Percentiles rank a stretch among this genome's conserved stretches.
Conservation (phyloP, 257 asterid species). For the Solanum bulbocastanum region DNA sequence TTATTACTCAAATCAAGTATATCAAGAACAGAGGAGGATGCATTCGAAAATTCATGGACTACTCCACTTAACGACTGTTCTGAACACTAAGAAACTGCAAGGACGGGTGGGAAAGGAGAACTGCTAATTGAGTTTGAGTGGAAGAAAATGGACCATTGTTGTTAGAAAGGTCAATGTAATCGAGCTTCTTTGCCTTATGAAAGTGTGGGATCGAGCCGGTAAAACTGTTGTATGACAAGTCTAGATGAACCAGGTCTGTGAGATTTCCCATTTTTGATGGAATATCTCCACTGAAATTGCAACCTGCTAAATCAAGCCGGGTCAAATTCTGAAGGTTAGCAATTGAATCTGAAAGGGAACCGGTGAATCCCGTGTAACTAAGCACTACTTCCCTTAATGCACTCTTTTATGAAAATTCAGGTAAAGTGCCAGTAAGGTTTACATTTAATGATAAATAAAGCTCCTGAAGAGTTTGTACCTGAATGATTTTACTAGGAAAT, state of each 20-base stretch:
- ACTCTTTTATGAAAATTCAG: not conserved
- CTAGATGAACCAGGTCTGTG: not conserved
- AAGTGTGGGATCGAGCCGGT: constrained; percentile 3
- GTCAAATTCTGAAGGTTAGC: not conserved
- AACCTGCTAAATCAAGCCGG: not conserved
- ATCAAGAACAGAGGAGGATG: not conserved
- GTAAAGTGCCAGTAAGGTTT: not conserved
- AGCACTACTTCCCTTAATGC: constrained; percentile 1
- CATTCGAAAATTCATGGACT: not conserved
- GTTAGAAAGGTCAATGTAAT: not conserved
- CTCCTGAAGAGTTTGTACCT: constrained; percentile 9
- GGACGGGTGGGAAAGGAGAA: constrained; percentile 1
- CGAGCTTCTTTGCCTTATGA: no score
- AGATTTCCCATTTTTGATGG: not conserved
- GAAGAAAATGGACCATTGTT: constrained; percentile 10
- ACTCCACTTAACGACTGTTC: constrained; percentile 4
- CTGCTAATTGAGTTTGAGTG: not conserved
- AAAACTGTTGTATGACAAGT: constrained; percentile 2
- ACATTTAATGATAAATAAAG: constrained; percentile 10
- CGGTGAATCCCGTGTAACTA: constrained; percentile 4
- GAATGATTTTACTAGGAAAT: constrained; percentile 19
- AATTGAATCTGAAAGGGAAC: constrained; percentile 7
- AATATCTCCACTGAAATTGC: not conserved
- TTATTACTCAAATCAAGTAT: constrained; percentile 11
- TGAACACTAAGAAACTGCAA: not conserved